phyloP scores from a whole-genome alignment of 202 grass and related monocot species.

The Zoysia matrella region DNA sequence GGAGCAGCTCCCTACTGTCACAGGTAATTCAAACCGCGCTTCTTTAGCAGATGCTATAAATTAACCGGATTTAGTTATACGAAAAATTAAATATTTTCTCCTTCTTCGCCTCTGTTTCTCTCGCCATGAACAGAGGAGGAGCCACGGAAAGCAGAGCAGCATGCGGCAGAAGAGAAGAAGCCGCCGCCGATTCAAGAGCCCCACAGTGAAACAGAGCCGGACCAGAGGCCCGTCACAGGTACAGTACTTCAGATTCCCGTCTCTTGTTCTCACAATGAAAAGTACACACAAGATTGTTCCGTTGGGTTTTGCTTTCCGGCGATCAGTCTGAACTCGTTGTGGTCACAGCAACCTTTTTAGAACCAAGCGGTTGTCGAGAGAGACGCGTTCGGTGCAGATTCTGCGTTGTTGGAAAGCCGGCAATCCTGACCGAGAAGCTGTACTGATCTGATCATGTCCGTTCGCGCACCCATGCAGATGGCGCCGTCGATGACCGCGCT shows the following conservation, averaged over 20 bases:
- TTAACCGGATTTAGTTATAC: neutral
- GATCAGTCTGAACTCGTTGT: neutral
- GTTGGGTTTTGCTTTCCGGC: neutral
- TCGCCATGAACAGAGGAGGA: constrained; percentile 50
- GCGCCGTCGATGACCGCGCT: neutral
- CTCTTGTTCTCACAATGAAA: neutral
- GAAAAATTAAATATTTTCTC: neutral
- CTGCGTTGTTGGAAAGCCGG: constrained; percentile 1
- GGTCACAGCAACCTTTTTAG: constrained; percentile 9
- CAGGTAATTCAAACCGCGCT: constrained; percentile 19
- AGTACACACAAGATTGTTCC: neutral
- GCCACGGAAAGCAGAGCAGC: constrained; percentile 13
- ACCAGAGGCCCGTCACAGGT: neutral
- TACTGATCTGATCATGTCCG: neutral
- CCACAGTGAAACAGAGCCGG: constrained; percentile 2
- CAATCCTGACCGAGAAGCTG: neutral
- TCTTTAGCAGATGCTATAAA: too few species aligned
- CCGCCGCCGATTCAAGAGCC: neutral
- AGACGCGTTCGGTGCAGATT: constrained; percentile 37
- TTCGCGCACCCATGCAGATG: constrained; percentile 31
- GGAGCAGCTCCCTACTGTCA: constrained; percentile 25
- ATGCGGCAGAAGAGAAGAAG: constrained; percentile 13
- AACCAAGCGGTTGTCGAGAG: neutral
- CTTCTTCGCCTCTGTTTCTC: neutral
- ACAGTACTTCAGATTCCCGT: constrained; percentile 8